Base-by-base conservation (phyloP, 169 alveolate genomes). In the Hammondia hammondi region DNA sequence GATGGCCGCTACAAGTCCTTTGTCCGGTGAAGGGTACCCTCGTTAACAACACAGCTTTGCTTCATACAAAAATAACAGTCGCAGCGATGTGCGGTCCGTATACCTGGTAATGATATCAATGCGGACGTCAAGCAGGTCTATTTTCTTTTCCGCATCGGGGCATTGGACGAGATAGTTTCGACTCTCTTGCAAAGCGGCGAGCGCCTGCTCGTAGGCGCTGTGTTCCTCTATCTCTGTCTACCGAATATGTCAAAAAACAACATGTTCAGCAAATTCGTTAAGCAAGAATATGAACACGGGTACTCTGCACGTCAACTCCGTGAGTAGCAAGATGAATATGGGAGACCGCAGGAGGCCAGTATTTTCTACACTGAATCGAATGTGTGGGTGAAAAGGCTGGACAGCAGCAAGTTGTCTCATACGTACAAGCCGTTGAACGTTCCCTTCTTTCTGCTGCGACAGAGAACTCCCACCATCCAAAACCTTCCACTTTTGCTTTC, bases 121-220 rank as follows among this genome's bases (percentile, higher is more conserved):
- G 93, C 97, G 96, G 37, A 94, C 93, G 94, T 96, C 90, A n/a
- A 97, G 93, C 88, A 95, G 92, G n/a, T 87, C 91, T 24, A 97
- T 88, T 70, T 96, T 97, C 91, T 96, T 97, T n/a, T 85, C 96
- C 67, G 95, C 93, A 52, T 90, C 95, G 14, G 96, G 95, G 4
- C 97, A 95, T 92, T 96, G 97, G 61, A 96, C 92, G 57, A 97
- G 94, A 72, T 96, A 96, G 91, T 97, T 97, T 43, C 97, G 92
- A 17, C 98, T 98, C 93, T 98, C 98, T 67, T 96, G 96, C 96
- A 97, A 96, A 5, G 98, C 98, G 73, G 97, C 98, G 70, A 96
- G 95, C 48, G 98, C 99, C 87, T 96, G 97, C 91, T 96, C 98
- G 93, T 97, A 98, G 91, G 97, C 98, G 81, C 98, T 93, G 95